phyloP scores from a whole-genome alignment of 2,329 filamentous ascomycete species.

The Apiospora sp. region DNA sequence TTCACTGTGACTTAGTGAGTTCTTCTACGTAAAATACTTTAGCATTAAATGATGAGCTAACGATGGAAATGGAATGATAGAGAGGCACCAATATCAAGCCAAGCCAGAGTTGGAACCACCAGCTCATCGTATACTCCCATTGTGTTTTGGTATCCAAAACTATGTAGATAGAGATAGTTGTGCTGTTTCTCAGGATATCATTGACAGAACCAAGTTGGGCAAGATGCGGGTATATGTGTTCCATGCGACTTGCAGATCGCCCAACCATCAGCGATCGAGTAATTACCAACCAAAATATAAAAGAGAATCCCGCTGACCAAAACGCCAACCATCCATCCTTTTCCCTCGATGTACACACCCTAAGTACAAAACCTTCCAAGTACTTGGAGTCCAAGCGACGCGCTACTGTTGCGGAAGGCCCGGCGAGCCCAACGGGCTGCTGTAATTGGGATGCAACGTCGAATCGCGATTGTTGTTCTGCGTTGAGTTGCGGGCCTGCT shows the following conservation, averaged over 20 bases:
- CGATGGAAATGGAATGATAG: background rate
- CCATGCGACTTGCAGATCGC: background rate
- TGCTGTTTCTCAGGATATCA: background rate
- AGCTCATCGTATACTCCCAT: background rate
- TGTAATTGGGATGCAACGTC: background rate
- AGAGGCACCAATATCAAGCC: background rate
- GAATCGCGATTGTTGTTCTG: background rate
- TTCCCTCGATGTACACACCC: background rate
- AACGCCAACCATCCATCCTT: background rate
- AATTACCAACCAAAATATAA: background rate
- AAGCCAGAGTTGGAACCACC: background rate
- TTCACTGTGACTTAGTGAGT: too few relatives aligned
- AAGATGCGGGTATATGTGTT: background rate
- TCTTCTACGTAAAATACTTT: too few relatives aligned
- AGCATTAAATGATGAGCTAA: too few relatives aligned
- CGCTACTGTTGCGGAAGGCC: conserved; percentile 24
- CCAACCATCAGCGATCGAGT: background rate
- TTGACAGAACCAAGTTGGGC: background rate
- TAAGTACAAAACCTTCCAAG: background rate
- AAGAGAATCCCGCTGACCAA: background rate
- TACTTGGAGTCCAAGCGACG: background rate
- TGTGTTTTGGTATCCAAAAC: background rate
- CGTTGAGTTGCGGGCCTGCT: conserved; percentile 18
- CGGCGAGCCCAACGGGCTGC: background rate
- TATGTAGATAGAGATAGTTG: background rate